Evolutionary conservation across 139 green algal species (phyloP), one percentile per base, ranked within the genome.

Genomic region (Chlorella vulgaris): DNA sequence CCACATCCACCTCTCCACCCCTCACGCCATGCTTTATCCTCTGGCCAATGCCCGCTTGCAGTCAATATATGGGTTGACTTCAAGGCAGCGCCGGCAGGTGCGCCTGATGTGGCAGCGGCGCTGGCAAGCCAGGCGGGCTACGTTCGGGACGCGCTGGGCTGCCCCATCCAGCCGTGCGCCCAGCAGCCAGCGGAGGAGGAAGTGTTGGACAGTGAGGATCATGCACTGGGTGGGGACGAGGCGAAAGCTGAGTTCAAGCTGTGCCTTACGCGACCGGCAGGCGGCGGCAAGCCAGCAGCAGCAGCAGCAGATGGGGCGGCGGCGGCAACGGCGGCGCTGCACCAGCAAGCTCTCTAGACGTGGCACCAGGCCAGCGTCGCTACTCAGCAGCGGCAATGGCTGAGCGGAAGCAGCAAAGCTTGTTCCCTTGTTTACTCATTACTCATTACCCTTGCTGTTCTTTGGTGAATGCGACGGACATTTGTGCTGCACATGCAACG

Each of bases 141-240:
- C 42, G 73, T 95, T 7, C 61, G 74, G 1, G 85, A 91, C 66
- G 63, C 86, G 0, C 86, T 97, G 21, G 93, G 93, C 1, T 40
- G 63, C 24, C 36, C 81, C 6, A 77, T 91, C 47, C 81, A 88
- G 74, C 84, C 87, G 0, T 63, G 82, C 22, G 65, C 74, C 7
- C 35, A 50, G 7, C 90, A 86, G 77, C 86, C 91, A 19, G 31
- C 66, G 0, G 70, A 74, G 15, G 88, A 74, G 19, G 81, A 91
- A 2, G 83, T 94, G 58, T 83, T 96, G 8, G 87, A 85, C 24
- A 70, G 82, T 3, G 91, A 95, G 65, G 63, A 65, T 22, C 76
- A 82, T 53, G 31, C 39, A 31, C 53, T 78, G 33, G 63, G 76
- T 66, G 68, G 43, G 8, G 69, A 83, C 8, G 66, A 68, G 0